Evolutionary conservation across 2,329 filamentous ascomycete genomes (phyloP).

Genomic region (Apiospora pterosperma): DNA sequence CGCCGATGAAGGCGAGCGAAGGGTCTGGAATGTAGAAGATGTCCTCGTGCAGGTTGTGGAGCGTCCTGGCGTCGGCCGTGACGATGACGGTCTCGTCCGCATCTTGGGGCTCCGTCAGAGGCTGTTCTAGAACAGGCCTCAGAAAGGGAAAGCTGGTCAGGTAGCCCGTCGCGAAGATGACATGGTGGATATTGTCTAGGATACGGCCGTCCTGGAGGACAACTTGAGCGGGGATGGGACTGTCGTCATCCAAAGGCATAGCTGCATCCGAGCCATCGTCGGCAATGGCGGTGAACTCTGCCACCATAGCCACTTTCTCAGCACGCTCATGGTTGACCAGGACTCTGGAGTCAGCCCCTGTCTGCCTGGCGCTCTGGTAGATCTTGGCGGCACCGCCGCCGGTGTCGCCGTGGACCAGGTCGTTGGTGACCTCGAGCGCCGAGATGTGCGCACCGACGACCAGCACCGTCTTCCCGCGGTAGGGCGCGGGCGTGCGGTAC

Average conservation of each 20-base stretch:
- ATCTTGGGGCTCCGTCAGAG: conserved; percentile 32
- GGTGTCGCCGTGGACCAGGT: conserved; percentile 30
- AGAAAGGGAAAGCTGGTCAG: conserved; percentile 66
- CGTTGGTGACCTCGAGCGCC: conserved; percentile 34
- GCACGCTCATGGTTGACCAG: background rate
- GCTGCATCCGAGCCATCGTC: background rate
- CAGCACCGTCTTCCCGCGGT: conserved; percentile 48
- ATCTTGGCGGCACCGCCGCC: conserved; percentile 32
- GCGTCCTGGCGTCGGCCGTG: conserved; percentile 57
- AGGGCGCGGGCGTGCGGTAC: conserved; percentile 63
- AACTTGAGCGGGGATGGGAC: conserved; percentile 32
- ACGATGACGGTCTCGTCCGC: conserved; percentile 55
- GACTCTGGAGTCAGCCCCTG: background rate
- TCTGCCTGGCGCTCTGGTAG: conserved; percentile 48
- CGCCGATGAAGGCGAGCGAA: conserved; percentile 59
- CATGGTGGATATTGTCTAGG: conserved; percentile 53
- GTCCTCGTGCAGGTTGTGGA: conserved; percentile 67
- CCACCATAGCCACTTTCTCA: background rate
- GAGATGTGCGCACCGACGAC: conserved; percentile 50
- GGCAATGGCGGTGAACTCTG: conserved; percentile 24
- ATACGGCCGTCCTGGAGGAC: conserved; percentile 49
- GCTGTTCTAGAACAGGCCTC: conserved; percentile 46
- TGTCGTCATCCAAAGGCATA: background rate
- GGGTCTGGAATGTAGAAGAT: conserved; percentile 70
- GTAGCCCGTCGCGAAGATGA: conserved; percentile 68